Evolutionary conservation across 1,284 basidiomycete species (phyloP).

Genomic region (Rhodotorula mucilaginosa): DNA sequence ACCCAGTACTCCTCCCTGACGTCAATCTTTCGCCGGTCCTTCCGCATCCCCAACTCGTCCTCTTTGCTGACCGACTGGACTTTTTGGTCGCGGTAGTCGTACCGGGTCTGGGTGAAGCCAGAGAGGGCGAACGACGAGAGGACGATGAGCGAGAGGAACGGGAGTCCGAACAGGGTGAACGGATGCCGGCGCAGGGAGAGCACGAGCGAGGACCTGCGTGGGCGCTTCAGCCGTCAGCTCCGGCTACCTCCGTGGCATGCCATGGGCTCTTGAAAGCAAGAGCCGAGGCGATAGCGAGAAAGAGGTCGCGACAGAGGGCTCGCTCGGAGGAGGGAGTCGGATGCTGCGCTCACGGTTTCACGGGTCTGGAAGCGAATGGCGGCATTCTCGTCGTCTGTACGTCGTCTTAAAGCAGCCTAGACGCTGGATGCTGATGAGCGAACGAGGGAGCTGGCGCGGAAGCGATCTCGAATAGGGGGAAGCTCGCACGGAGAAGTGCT

Average conservation of each 20-base stretch:
- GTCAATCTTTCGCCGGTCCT: conserved; percentile 80
- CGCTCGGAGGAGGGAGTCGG: neutral
- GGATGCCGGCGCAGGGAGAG: conserved; percentile 49
- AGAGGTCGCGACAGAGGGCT: neutral
- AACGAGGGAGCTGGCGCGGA: too few relatives aligned
- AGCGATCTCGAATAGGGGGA: too few relatives aligned
- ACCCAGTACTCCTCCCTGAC: conserved; percentile 95
- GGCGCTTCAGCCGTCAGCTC: neutral
- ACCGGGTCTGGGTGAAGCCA: conserved; percentile 82
- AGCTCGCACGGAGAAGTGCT: too few relatives aligned
- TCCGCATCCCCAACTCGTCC: conserved; percentile 76
- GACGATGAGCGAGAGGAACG: conserved; percentile 82
- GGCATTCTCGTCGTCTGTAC: conserved; percentile 5
- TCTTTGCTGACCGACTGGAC: conserved; percentile 73
- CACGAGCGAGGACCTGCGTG: conserved; percentile 21
- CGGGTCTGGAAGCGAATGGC: conserved; percentile 4
- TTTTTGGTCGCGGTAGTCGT: conserved; percentile 81
- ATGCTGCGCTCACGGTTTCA: conserved; percentile 12
- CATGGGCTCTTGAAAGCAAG: too few relatives aligned
- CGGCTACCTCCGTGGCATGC: too few relatives aligned
- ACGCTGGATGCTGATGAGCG: neutral
- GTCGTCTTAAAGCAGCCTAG: too few relatives aligned
- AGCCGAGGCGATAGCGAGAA: neutral
- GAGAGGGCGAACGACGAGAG: conserved; percentile 80
- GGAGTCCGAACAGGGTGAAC: conserved; percentile 69